These are phyloP conservation scores for Raddia guianensis DNA, from an alignment of 176 grass and related monocot species.

Conservation along the genomic window DNA sequence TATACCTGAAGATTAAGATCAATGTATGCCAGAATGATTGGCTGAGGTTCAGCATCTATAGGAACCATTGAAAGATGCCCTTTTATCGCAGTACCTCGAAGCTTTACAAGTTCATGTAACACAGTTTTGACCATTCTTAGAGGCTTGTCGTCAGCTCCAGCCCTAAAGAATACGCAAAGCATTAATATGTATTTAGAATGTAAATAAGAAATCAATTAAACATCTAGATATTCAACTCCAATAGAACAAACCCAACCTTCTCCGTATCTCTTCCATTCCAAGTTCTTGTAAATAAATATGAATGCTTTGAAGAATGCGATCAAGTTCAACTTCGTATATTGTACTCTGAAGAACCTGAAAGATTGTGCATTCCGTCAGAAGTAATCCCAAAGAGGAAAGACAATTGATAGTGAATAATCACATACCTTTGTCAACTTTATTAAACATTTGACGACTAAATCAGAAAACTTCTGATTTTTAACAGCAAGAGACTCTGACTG, in stretches of 20 bases:
- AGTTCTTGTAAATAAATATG: constrained; percentile 98
- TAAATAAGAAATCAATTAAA: constrained; percentile 28
- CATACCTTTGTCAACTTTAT: constrained; percentile 98
- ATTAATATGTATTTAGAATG: constrained; percentile 22
- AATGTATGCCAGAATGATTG: constrained; percentile 99
- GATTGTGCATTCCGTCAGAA: constrained; percentile 19
- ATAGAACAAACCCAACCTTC: constrained; percentile 56
- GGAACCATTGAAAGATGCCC: constrained; percentile 99
- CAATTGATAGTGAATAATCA: not conserved
- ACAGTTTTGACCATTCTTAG: constrained; percentile 99
- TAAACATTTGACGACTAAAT: constrained; percentile 98
- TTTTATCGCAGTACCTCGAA: constrained; percentile 94
- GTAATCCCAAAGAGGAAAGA: not conserved
- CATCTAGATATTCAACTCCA: constrained; percentile 12
- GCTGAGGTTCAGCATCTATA: constrained; percentile 97
- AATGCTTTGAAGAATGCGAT: constrained; percentile 96
- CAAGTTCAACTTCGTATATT: constrained; percentile 95
- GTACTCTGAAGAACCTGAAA: constrained; percentile 92
- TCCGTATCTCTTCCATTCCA: constrained; percentile 98
- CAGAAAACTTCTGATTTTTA: constrained; percentile 97
- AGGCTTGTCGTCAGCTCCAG: constrained; percentile 98
- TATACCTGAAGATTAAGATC: constrained; percentile 98
- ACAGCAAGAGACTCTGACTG: constrained; percentile 63
- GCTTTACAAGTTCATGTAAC: constrained; percentile 98
- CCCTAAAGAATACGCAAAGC: constrained; percentile 55